A percentile compares a stretch with the other conserved stretches of the same genome.
phyloP scores from a whole-genome alignment of 768 basidiomycete species.

The Cyathus striatus region DNA sequence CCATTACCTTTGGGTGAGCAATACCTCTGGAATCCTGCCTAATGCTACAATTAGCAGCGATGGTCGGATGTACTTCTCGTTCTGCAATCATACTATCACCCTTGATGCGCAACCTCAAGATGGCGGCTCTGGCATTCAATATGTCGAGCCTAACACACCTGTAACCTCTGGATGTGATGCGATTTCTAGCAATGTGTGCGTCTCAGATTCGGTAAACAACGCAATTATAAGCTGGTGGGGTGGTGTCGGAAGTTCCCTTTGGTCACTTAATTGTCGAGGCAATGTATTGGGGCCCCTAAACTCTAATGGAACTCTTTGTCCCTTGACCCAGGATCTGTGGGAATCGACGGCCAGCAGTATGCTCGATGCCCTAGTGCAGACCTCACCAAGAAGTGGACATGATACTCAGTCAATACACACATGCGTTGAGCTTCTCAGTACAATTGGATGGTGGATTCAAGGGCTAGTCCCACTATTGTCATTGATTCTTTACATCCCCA shows the following conservation, averaged over 20 bases:
- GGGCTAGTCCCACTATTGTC: conserved; percentile 8
- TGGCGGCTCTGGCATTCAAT: neutral
- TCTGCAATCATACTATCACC: conserved; percentile 8
- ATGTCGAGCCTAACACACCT: conserved; percentile 1
- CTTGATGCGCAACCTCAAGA: neutral
- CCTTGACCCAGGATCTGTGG: conserved; percentile 10
- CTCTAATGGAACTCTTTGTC: conserved; percentile 4
- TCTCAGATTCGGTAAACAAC: conserved; percentile 13
- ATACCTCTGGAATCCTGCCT: conserved; percentile 7
- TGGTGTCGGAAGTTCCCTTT: conserved; percentile 9
- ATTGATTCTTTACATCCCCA: conserved; percentile 5
- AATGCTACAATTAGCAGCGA: conserved; percentile 8
- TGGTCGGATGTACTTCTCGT: conserved; percentile 9
- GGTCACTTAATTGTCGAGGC: conserved; percentile 11
- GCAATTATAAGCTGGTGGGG: conserved; percentile 16
- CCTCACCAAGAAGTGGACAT: conserved; percentile 4
- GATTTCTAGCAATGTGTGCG: conserved; percentile 6
- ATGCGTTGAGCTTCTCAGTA: conserved; percentile 6
- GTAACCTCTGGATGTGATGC: conserved; percentile 8
- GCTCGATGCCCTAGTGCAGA: conserved; percentile 13
- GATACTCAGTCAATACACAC: conserved; percentile 7
- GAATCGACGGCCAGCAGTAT: conserved; percentile 7
- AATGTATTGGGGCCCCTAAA: conserved; percentile 12
- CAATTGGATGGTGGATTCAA: conserved; percentile 12
- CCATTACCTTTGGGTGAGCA: conserved; percentile 8